phyloP scores from a whole-genome alignment of 495 filamentous ascomycete species.

The Aspergillus carlsbadensis region DNA sequence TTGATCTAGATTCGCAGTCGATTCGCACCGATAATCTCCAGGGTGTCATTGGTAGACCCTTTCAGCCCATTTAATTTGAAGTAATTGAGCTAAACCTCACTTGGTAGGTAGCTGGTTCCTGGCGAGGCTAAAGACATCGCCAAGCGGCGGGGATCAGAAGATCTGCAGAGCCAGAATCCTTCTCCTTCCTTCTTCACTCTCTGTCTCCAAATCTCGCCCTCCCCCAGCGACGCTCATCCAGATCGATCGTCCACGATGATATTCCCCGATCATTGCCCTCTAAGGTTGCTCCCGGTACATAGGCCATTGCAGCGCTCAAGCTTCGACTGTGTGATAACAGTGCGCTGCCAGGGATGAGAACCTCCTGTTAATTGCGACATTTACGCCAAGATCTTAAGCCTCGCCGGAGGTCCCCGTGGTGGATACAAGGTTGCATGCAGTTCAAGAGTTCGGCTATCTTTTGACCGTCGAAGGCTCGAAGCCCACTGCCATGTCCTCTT shows the following conservation, averaged over 20 bases:
- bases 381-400: conserved; percentile 8
- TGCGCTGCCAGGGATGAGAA: not conserved
- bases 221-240: no score
- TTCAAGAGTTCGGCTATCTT: conserved; percentile 10
- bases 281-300: no score
- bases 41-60: not conserved
- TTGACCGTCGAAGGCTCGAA: not conserved
- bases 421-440: conserved; percentile 10
- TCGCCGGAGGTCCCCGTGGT: conserved; percentile 8
- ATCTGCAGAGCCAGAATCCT: conserved; percentile 5
- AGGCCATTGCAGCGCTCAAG: not conserved
- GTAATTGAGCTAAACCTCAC: not conserved
- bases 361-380: not conserved
- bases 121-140: not conserved
- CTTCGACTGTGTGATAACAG: not conserved
- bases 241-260: no score
- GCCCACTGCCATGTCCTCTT: not conserved
- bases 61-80: not conserved
- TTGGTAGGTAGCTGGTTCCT: not conserved
- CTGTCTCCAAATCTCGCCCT: no score
- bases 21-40: not conserved
- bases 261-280: no score
- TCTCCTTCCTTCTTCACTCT: not conserved
- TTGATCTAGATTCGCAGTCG: not conserved
- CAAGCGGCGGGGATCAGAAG: conserved; percentile 12